phyloP scores from a whole-genome alignment of 148 eudicot species.

The Amaranthus cruentus region DNA sequence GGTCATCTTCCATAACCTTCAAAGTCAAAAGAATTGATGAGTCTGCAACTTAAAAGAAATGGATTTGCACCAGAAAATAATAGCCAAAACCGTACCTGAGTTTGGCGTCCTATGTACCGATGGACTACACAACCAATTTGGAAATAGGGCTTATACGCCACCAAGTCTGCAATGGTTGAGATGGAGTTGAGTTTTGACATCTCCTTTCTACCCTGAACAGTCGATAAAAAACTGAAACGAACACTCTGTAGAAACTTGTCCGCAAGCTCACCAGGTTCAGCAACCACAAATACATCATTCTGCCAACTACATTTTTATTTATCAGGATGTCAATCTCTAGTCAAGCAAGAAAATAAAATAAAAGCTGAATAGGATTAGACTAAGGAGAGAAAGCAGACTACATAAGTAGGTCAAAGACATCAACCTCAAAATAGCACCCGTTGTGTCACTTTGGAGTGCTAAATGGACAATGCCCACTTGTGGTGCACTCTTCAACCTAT shows the following conservation, averaged over 20 bases:
- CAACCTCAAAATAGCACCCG: slow-evolving; percentile 85
- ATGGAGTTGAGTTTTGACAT: slow-evolving; percentile 58
- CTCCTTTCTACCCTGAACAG: slow-evolving; percentile 69
- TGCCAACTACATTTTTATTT: slow-evolving; percentile 70
- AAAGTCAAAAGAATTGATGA: slow-evolving; percentile 14
- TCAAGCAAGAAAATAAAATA: slow-evolving; percentile 11
- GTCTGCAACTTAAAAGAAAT: not conserved
- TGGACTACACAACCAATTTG: slow-evolving; percentile 94
- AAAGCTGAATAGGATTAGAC: slow-evolving; percentile 1
- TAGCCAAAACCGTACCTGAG: slow-evolving; percentile 55
- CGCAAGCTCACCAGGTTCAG: slow-evolving; percentile 98
- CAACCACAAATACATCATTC: slow-evolving; percentile 99
- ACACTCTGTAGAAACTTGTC: slow-evolving; percentile 93
- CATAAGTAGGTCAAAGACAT: slow-evolving; percentile 5
- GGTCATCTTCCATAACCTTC: slow-evolving; percentile 99
- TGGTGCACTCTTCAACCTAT: slow-evolving; percentile 69
- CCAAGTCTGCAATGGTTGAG: slow-evolving; percentile 75
- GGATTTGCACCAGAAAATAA: not conserved
- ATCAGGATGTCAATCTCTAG: slow-evolving; percentile 4
- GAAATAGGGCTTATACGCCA: slow-evolving; percentile 79
- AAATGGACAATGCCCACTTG: slow-evolving; percentile 90
- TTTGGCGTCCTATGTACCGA: slow-evolving; percentile 92
- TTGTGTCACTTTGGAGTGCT: slow-evolving; percentile 88
- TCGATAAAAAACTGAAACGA: slow-evolving; percentile 73
- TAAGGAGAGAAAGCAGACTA: slow-evolving; percentile 2